Percentiles rank a stretch among this genome's conserved stretches.
These are phyloP conservation scores for Ilyonectria mors-panacis DNA, from an alignment of 2,329 filamentous ascomycete genomes.

Conservation along the genomic window DNA sequence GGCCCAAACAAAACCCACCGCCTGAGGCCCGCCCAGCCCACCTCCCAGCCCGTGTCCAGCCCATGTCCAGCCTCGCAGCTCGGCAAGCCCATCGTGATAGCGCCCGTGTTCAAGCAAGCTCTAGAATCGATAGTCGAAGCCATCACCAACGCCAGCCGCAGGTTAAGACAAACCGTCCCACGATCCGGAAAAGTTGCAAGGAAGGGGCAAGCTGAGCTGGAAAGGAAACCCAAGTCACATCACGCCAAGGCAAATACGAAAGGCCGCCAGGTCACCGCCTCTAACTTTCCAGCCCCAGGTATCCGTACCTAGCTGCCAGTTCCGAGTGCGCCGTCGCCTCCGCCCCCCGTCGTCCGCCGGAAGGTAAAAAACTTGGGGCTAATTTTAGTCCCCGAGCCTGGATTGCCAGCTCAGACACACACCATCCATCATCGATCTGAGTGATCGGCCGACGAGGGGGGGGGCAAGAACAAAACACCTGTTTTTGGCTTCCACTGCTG, in stretches of 20 bases:
- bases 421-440: slow-evolving; percentile 39
- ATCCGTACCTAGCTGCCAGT: slow-evolving; percentile 22
- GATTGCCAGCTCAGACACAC: slow-evolving; percentile 48
- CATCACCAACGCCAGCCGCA: slow-evolving; percentile 5
- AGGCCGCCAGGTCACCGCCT: slow-evolving; percentile 20
- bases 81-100: not conserved
- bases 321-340: slow-evolving; percentile 30
- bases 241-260: not conserved
- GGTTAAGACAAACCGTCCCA: not conserved
- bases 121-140: slow-evolving; percentile 9
- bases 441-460: slow-evolving; percentile 46
- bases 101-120: slow-evolving; percentile 10
- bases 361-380: slow-evolving; percentile 40
- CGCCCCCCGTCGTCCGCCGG: slow-evolving; percentile 33
- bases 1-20: slow-evolving; percentile 33
- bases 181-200: not conserved
- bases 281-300: slow-evolving; percentile 8
- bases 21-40: slow-evolving; percentile 13
- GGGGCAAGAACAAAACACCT: slow-evolving; percentile 29
- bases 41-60: slow-evolving; percentile 5
- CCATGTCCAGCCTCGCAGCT: slow-evolving; percentile 21
- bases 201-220: not conserved
- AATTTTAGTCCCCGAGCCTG: slow-evolving; percentile 46
- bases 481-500: slow-evolving; percentile 34
- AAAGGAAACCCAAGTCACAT: not conserved